Base-by-base conservation (phyloP, 257 asterid genomes). In the Solanum chilense region DNA sequence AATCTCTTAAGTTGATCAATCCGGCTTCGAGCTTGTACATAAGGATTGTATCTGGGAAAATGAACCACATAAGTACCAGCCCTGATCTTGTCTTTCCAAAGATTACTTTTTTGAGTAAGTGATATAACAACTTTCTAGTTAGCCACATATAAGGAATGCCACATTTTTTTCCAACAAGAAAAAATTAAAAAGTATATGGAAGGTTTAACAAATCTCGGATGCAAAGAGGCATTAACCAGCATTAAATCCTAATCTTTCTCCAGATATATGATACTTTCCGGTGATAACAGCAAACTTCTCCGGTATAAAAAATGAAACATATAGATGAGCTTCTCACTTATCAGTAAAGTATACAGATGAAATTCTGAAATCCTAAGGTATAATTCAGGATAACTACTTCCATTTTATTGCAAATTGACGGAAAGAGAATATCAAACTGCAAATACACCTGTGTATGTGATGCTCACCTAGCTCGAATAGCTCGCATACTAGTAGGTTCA, bases 401-500 rank as follows among this genome's bases (percentile, higher is more conserved):
- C 14, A 16, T 33, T 69, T 18, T n/a, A 69, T 29, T 69, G 76
- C 20, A 3, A 56, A 29, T n/a, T 2, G 33, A 64, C 33, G 16
- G 71, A 25, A 12, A 18, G 71, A 25, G 18, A 33, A 13, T 42
- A 73, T 18, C 47, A 35, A 73, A 73, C 25, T 31, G 47, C 47
- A 35, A 73, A 73, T 73, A 71, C 14, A 15, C 14, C 2, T 33
- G 20, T 16, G 20, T 75, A 6, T 21, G 27, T 71, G 49, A 12
- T 39, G 60, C 88, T 73, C 42, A 95, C 99, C 99, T 95, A 82
- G 99, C 99, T 91, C 99, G 94, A 88, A 97, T 97, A 23, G 99
- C 99, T 66, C 99, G 91, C 99, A 97, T 97, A 89, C 99, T 97
- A 60, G 99, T 97, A 18, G 99, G 99, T 89, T 97, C 99, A 86